Evolutionary conservation across 345 rosid species (phyloP), one percentile per base, ranked within the genome.

Genomic region (Salix udensis): DNA sequence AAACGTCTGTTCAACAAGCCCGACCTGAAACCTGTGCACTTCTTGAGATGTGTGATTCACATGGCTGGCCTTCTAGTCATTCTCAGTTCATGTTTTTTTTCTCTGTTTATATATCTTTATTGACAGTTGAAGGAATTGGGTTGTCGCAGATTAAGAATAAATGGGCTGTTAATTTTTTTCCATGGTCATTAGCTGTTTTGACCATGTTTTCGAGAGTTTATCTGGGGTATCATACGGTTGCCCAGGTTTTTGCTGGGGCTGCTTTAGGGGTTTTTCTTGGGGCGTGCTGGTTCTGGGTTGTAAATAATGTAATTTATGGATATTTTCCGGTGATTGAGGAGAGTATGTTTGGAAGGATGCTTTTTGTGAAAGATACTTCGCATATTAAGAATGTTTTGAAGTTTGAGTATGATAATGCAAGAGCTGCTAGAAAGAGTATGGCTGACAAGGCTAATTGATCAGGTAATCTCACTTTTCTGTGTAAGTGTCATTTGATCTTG

Each of bases 21-120:
- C 90, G 99, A 1, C 98, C 99, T 3, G 92, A 82, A 73, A 91
- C 97, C 2, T 96, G 99, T 48, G 88, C 80, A 4, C 74, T 92
- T 70, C 93, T 96, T 46, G 99, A 96, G 76, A 90, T 83, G 87
- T 96, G 99, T 77, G 99, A 96, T 77, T 96, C 97, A 26, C 97
- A 94, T 37, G 99, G 99, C 71, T 96, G 97, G 98, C 99, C 99
- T 1, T 96, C 99, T 4, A 93, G 98, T 70, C 99, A 96, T 72
- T 89, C 94, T 0, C 92, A 91, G 31, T 96, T 90, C 86, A 89
- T 94, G 95, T 96, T 92, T 88, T 94, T 96, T 82, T 92, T 92
- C 79, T 91, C 97, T 1, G 83, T 84, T 0, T 96, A 94, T 73
- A 84, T 83, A 62, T 85, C 89, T 19, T 80, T 96, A 0, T 76